Base-by-base conservation (phyloP, 2,329 filamentous ascomycete genomes). In the Fusarium abutilonis region DNA sequence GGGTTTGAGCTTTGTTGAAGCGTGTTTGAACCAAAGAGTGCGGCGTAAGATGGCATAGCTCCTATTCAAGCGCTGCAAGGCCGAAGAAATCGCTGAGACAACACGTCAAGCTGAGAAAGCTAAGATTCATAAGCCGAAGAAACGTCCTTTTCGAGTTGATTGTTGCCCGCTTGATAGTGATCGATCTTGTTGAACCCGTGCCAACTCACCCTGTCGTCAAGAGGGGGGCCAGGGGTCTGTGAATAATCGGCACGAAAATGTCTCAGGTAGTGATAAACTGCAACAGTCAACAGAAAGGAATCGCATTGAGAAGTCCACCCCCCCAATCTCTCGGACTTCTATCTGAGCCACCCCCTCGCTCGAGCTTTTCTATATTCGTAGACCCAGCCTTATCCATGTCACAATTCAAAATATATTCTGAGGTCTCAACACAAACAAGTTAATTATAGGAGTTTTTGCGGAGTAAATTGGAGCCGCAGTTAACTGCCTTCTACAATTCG, bases 371-470 rank as follows among this genome's bases (percentile, higher is more conserved):
- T 9, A 39, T 64, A 8, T 19, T 56, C 4, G 15, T 5, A 14
- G 63, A 67, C 26, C 60, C 17, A 14, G 6, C 1, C 49, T 66
- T 4, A 21, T 66, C 1, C 60, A 58, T 34, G 38, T 67, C 14
- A 66, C 51, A 17, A 17, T 28, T 15, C 34, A 56, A 10, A 66
- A 64, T n/a, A 50, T 66, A 6, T 64, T 46, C 15, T 36, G 60
- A 21, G 63, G 60, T 3, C 36, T 66, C 0, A 11, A 45, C 5
- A 35, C 41, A 11, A 66, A 66, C 15, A 66, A 66, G 28, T 19
- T 14, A 4, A 26, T 54, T 5, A 8, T 67, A 5, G 31, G 14
- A 1, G 9, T 48, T 3, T 1, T 52, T 36, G 52, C 47, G 3
- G 19, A 19, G 19, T 19, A 14, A 38, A 11, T 1, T 64, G 51